These are phyloP conservation scores for Aureobasidium pullulans DNA, from an alignment of 2,329 filamentous ascomycete genomes.

Conservation along the genomic window DNA sequence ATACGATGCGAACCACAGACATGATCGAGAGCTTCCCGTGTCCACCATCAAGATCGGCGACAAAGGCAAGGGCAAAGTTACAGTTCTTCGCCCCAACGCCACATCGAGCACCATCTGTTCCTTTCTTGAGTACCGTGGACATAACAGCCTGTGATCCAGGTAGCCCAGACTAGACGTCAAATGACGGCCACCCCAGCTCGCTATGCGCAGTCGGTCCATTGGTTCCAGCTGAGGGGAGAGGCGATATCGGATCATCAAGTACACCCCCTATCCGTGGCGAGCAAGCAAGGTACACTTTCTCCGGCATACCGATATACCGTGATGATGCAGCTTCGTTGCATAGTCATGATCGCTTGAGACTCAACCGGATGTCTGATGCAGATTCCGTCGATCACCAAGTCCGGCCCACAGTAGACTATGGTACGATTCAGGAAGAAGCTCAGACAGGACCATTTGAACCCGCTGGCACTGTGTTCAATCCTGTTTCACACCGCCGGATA, in stretches of 20 bases:
- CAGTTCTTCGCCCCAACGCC: constrained; percentile 6
- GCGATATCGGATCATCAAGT: not conserved
- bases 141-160: not conserved
- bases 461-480: too few relatives aligned
- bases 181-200: not conserved
- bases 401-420: not conserved
- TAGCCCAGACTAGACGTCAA: not conserved
- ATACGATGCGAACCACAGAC: constrained; percentile 20
- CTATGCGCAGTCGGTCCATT: not conserved
- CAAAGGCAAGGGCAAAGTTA: constrained; percentile 16
- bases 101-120: not conserved
- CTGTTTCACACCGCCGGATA: too few relatives aligned
- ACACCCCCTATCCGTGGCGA: constrained; percentile 21
- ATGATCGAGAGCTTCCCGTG: constrained; percentile 21
- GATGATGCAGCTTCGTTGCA: constrained; percentile 19
- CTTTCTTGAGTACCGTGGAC: not conserved
- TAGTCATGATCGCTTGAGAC: constrained; percentile 4
- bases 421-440: not conserved
- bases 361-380: not conserved
- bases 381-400: not conserved
- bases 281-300: constrained; percentile 20
- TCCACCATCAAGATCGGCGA: constrained; percentile 19
- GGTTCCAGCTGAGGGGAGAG: not conserved
- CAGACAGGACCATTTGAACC: not conserved
- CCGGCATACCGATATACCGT: constrained; percentile 21